Base-by-base conservation (phyloP, 2,329 filamentous ascomycete genomes). In the Bimuria novae-zelandiae region DNA sequence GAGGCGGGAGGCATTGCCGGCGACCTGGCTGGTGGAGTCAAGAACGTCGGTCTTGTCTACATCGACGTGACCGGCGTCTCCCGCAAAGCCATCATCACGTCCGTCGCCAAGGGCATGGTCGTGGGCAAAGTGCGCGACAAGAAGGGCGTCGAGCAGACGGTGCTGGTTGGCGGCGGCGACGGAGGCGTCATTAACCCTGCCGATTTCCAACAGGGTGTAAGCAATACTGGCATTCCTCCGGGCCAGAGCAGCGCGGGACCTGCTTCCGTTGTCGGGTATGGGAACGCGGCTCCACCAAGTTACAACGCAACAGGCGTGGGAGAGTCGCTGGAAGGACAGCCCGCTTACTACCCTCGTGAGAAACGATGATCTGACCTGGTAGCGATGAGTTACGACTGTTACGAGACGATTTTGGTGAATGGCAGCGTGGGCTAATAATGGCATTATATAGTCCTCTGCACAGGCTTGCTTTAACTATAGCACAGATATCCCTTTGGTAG, bases 21-120 rank as follows among this genome's bases (percentile, higher is more conserved):
- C 36, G 82, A 89, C 48, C 75, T 99, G 17, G 89, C 91, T 0
- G 88, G 90, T 4, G 93, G 92, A 21, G 87, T 97, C 66, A 96
- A 94, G 81, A 99, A 97, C 61, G 94, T 97, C 7, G 94, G 92
- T 5, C 81, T 99, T 23, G 94, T 99, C 27, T 99, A 99, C 71
- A 96, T 99, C 55, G 94, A 99, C 65, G 93, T 95, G 1, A 89
- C 92, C 0, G 94, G 94, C 30, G 94, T 99, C 1, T 96, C 90
- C 50, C 83, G 94, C 36, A 85, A 87, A 56, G 94, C 94, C 0
- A 85, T 99, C 37, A 84, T 99, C 70, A 99, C 97, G 80, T 90
- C 89, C 36, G 94, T 97, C 1, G 94, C 92, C 17, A 97, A 96
- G 79, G 73, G 94, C 35, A 97, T 99, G 94, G 87, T 95, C 0